Evolutionary conservation across 192 early-diverging fungal genomes (phyloP).

Genomic region (Podila epigama): DNA sequence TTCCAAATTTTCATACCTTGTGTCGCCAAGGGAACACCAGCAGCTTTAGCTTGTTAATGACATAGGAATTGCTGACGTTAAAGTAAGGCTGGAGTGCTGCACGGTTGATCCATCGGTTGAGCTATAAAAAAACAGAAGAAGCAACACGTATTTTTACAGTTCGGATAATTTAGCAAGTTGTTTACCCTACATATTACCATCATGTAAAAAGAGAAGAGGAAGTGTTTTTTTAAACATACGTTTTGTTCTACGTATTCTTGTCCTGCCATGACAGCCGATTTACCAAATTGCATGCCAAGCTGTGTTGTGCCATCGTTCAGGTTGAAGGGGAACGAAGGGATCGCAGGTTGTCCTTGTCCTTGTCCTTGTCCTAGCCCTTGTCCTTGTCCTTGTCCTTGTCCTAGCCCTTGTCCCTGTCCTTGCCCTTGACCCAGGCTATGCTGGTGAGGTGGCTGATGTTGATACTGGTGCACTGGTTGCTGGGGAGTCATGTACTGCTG

Average conservation of each 20-base stretch:
- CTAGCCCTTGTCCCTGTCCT: background rate
- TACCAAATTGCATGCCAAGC: conserved; percentile 95
- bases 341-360: conserved; percentile 13
- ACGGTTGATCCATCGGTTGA: conserved; percentile 85
- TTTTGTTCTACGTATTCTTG: conserved; percentile 92
- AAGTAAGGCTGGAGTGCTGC: conserved; percentile 92
- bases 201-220: background rate
- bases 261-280: conserved; percentile 80
- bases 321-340: conserved; percentile 56
- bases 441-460: conserved; percentile 21
- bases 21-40: conserved; percentile 93
- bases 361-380: background rate
- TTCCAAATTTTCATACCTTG: conserved; percentile 51
- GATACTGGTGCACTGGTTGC: conserved; percentile 22
- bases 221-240: conserved; percentile 55
- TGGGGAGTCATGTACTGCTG: conserved; percentile 39
- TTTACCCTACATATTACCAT: too few relatives aligned
- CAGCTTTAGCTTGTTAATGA: conserved; percentile 84
- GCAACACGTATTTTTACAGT: background rate
- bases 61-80: conserved; percentile 94
- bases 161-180: background rate
- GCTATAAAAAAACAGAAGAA: conserved; percentile 46
- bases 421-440: conserved; percentile 16
- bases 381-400: background rate
- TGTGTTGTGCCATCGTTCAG: conserved; percentile 82